phyloP scores from a whole-genome alignment of 345 rosid species.

The Leavenworthia alabamica region DNA sequence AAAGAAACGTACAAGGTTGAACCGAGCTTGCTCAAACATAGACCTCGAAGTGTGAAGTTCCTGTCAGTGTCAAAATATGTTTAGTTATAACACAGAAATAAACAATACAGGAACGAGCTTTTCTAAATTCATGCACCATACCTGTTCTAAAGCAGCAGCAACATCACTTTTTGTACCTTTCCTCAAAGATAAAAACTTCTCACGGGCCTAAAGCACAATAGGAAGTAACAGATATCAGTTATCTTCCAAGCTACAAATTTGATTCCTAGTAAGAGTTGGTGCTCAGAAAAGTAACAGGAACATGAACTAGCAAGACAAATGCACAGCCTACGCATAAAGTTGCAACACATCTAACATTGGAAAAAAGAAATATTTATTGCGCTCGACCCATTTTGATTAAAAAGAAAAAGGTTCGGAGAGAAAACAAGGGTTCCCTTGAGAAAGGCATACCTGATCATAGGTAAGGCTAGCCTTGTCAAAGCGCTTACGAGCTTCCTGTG shows the following conservation, averaged over 20 bases:
- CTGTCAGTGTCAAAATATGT: constrained; percentile 36
- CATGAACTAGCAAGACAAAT: background rate
- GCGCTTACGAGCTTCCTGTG: constrained; percentile 91
- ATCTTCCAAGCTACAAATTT: constrained; percentile 3
- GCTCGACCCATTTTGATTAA: background rate
- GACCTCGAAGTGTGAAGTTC: constrained; percentile 90
- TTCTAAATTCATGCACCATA: constrained; percentile 26
- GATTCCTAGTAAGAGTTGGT: background rate
- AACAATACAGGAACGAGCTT: background rate
- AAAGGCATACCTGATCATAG: constrained; percentile 74
- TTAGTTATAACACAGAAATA: background rate
- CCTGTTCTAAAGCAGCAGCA: constrained; percentile 75
- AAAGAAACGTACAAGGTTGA: constrained; percentile 56
- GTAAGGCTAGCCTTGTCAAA: constrained; percentile 94
- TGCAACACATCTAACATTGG: background rate
- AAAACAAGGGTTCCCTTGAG: background rate
- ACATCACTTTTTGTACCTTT: constrained; percentile 80
- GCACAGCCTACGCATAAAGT: background rate
- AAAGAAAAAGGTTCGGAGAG: background rate
- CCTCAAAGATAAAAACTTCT: constrained; percentile 87
- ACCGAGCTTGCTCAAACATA: constrained; percentile 92
- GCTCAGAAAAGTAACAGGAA: background rate
- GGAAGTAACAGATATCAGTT: background rate
- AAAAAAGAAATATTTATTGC: background rate
- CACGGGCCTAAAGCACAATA: constrained; percentile 65